A percentile compares a stretch with the other conserved stretches of the same genome.
These are phyloP conservation scores for Durio zibethinus DNA, from an alignment of 345 rosid genomes.

Conservation along the genomic window DNA sequence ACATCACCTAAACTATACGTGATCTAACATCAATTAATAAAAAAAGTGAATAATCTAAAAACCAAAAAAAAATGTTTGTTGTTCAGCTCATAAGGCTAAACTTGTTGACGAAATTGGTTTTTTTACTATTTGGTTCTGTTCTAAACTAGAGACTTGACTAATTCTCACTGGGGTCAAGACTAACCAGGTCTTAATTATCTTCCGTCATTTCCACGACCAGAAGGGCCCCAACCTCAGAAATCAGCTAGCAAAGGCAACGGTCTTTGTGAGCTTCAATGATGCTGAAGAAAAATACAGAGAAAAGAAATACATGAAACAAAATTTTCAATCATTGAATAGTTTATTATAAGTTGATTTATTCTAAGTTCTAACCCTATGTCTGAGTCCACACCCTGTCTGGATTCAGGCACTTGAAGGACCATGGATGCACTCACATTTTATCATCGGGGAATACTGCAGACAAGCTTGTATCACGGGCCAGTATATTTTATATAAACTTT, in stretches of 20 bases:
- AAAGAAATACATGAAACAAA: not conserved
- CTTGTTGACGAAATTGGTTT: not conserved
- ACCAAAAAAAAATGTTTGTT: no score
- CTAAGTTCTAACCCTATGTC: not conserved
- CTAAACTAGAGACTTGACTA: not conserved
- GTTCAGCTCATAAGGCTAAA: no score
- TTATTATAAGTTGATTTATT: not conserved
- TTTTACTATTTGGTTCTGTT: not conserved
- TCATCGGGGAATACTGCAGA: no score
- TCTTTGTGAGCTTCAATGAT: not conserved
- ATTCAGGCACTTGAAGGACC: no score
- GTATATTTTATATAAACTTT: not conserved
- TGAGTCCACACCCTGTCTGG: not conserved
- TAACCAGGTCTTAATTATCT: not conserved
- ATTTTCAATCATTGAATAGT: not conserved
- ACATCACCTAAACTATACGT: no score
- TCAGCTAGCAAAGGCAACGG: not conserved
- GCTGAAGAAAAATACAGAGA: not conserved
- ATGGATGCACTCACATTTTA: no score
- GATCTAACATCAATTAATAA: no score
- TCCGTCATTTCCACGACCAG: not conserved
- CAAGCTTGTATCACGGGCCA: conserved; percentile 2
- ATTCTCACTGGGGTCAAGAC: not conserved
- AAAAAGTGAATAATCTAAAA: no score
- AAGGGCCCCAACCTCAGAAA: not conserved